A percentile compares a stretch with the other conserved stretches of the same genome.
Evolutionary conservation across 805 yeast genomes (phyloP).

Genomic region (Saturnispora besseyi): DNA sequence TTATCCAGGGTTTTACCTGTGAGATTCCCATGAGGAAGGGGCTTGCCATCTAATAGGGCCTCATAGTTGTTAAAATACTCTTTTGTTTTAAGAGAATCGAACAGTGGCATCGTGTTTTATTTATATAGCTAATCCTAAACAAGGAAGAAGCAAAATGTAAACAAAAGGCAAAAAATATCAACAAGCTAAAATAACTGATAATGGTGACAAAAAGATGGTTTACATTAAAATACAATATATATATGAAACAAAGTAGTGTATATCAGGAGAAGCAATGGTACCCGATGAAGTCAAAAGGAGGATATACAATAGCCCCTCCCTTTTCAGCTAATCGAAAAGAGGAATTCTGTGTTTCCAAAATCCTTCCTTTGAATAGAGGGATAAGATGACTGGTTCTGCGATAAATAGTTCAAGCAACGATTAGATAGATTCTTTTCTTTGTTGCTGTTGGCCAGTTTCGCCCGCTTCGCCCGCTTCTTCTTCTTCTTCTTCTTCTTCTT

Average conservation of each 20-base stretch:
- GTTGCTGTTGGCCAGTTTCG: neutral
- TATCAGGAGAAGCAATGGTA: neutral
- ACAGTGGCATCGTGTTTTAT: slow-evolving; percentile 23
- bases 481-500: neutral
- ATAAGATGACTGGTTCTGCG: too few species aligned
- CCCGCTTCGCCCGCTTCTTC: neutral
- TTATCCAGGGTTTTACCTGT: slow-evolving; percentile 21
- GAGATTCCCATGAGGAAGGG: slow-evolving; percentile 24
- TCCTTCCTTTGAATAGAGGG: too few species aligned
- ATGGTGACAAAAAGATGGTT: neutral
- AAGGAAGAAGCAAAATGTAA: neutral
- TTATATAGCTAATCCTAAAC: slow-evolving; percentile 12
- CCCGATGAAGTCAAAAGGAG: neutral
- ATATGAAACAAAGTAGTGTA: neutral
- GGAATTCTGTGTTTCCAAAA: too few species aligned
- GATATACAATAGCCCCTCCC: neutral
- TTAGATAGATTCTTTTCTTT: neutral
- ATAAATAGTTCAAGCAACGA: too few species aligned
- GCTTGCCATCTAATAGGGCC: slow-evolving; percentile 20
- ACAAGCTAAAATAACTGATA: neutral
- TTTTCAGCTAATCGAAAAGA: too few species aligned
- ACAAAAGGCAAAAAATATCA: neutral
- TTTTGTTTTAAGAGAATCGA: slow-evolving; percentile 14
- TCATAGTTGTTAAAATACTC: slow-evolving; percentile 24
- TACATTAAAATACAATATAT: neutral